These are phyloP conservation scores for Malus orientalis DNA, from an alignment of 306 rosid species.

Conservation along the genomic window DNA sequence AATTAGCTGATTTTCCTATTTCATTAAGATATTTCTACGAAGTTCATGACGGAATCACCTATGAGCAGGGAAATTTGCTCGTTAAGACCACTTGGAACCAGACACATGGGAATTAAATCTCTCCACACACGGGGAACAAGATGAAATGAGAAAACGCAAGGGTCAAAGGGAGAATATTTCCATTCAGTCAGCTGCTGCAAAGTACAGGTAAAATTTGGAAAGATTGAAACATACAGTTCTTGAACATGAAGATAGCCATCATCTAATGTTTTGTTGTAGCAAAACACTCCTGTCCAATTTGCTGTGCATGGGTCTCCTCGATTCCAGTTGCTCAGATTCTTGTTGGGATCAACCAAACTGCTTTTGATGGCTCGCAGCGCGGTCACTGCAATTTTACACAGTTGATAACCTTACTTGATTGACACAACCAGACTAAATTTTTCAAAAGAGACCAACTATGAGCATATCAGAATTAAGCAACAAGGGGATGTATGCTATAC, in stretches of 20 bases:
- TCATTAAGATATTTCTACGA: neutral
- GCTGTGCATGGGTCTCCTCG: constrained; percentile 72
- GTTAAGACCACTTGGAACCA: neutral
- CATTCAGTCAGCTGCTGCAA: neutral
- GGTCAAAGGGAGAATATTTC: neutral
- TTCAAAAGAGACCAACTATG: neutral
- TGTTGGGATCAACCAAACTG: constrained; percentile 54
- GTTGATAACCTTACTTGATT: constrained; percentile 11
- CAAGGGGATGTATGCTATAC: neutral
- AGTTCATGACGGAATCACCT: neutral
- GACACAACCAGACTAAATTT: neutral
- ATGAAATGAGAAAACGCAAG: neutral
- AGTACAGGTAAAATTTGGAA: constrained; percentile 8
- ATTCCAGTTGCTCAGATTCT: constrained; percentile 74
- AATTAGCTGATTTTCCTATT: neutral
- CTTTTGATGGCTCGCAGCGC: constrained; percentile 56
- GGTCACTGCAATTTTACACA: constrained; percentile 46
- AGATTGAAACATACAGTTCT: constrained; percentile 51
- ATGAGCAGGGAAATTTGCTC: neutral
- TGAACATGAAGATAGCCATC: constrained; percentile 73
- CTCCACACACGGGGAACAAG: neutral
- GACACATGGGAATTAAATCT: neutral
- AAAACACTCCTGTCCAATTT: constrained; percentile 70
- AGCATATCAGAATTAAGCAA: neutral
- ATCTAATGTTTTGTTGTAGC: constrained; percentile 38